Conservation (phyloP, 306 rosid genomes). For the Quercus dentata region DNA sequence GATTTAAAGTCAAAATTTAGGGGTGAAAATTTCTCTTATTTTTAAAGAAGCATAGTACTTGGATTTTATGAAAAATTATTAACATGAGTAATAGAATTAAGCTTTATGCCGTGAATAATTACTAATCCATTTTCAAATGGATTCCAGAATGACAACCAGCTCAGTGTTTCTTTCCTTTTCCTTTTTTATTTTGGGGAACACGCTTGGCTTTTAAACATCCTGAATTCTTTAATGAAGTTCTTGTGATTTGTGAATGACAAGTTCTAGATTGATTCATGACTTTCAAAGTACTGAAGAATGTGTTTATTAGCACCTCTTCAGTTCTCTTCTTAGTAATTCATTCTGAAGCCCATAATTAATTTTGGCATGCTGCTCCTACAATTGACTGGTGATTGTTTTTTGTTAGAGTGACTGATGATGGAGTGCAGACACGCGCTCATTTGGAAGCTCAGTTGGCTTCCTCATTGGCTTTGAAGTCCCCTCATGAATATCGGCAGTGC, state of each 20-base stretch:
- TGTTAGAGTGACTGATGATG: slow-evolving; percentile 89
- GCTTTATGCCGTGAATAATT: neutral
- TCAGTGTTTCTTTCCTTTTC: neutral
- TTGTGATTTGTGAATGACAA: neutral
- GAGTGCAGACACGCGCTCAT: slow-evolving; percentile 97
- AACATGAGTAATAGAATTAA: neutral
- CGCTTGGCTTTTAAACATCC: slow-evolving; percentile 8
- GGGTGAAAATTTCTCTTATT: neutral
- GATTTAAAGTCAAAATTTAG: neutral
- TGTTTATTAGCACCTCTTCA: neutral
- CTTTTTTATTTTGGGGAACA: neutral
- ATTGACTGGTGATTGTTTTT: slow-evolving; percentile 20
- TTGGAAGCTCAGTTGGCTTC: slow-evolving; percentile 94
- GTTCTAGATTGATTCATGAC: neutral
- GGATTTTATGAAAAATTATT: neutral
- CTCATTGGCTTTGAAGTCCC: slow-evolving; percentile 80
- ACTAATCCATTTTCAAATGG: neutral
- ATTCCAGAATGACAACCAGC: neutral
- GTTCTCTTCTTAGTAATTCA: neutral
- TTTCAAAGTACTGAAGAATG: neutral
- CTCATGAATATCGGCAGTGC: slow-evolving; percentile 89
- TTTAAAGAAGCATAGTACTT: neutral
- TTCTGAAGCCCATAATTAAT: neutral
- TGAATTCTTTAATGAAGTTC: neutral
- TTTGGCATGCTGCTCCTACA: neutral